Evolutionary conservation across 2,329 filamentous ascomycete species (phyloP).

Genomic region (Fusarium bulbicola): DNA sequence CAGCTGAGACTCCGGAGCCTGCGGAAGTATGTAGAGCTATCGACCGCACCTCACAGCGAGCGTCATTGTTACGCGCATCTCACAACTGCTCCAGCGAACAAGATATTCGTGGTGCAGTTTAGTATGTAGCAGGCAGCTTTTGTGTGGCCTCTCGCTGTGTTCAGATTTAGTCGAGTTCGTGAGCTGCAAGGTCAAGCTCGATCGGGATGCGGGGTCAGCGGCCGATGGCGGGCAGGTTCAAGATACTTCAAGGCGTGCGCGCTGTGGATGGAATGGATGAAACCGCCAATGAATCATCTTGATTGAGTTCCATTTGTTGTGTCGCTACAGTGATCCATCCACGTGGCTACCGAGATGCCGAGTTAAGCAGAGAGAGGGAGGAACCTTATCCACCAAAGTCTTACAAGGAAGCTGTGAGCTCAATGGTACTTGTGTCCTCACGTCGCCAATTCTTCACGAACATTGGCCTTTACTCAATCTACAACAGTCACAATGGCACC

Average conservation of each 20-base stretch:
- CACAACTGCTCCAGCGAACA: not conserved
- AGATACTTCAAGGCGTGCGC: not conserved
- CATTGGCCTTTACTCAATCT: not conserved
- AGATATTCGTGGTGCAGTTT: accelerated
- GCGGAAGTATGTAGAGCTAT: not conserved
- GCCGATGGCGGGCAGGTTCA: not conserved
- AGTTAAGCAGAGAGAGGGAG: not conserved
- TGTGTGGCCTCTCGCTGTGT: accelerated
- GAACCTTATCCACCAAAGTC: not conserved
- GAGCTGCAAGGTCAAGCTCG: not conserved
- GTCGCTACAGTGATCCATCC: not conserved
- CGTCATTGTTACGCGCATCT: no score
- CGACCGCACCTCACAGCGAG: not conserved
- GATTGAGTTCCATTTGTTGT: not conserved
- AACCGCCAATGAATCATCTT: not conserved
- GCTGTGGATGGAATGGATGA: not conserved
- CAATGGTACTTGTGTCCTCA: not conserved
- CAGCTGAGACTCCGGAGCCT: not conserved
- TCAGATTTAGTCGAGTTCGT: not conserved
- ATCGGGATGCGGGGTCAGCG: not conserved
- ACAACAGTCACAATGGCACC: conserved; percentile 4
- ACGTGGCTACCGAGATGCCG: not conserved
- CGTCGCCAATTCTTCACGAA: not conserved
- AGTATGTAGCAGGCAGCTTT: no score
- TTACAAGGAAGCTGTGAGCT: not conserved